Evolutionary conservation across 2,329 filamentous ascomycete species (phyloP).

Genomic region (Botrytis cinerea): DNA sequence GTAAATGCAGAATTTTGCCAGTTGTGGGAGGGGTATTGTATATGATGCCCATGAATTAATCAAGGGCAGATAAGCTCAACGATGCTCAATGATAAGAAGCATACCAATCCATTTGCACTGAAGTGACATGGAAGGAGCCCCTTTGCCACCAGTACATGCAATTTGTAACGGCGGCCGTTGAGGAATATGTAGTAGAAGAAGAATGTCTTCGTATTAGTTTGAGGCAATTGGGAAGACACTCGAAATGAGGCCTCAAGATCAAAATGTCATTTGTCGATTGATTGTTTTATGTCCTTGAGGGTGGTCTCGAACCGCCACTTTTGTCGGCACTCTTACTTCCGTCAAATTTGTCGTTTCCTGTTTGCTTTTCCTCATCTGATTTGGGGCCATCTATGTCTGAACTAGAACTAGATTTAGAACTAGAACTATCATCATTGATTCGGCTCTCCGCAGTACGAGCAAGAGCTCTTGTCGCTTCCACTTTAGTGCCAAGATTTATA

Average conservation of each 20-base stretch:
- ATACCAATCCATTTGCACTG: background rate
- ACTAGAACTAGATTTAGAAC: conserved; percentile 16
- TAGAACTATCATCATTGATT: conserved; percentile 21
- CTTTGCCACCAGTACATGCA: background rate
- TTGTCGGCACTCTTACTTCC: background rate
- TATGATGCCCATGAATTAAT: background rate
- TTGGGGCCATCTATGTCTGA: conserved; percentile 25
- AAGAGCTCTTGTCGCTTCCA: conserved; percentile 30
- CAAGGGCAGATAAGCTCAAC: conserved; percentile 10
- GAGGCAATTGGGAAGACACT: conserved; percentile 18
- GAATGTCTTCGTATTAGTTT: conserved; percentile 24
- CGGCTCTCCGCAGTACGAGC: conserved; percentile 26
- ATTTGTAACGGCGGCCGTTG: background rate
- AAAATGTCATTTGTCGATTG: background rate
- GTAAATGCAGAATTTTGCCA: conserved; percentile 14
- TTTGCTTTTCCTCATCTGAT: conserved; percentile 28
- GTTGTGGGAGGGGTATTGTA: conserved; percentile 15
- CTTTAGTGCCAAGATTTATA: conserved; percentile 27
- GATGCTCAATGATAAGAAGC: conserved; percentile 10
- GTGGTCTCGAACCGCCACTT: background rate
- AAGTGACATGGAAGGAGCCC: background rate
- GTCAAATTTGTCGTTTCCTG: background rate
- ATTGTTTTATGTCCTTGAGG: background rate
- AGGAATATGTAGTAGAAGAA: conserved; percentile 18
- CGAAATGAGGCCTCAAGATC: conserved; percentile 10